Base-by-base conservation (phyloP, 106 monocot species). In the Acorus calamus region DNA sequence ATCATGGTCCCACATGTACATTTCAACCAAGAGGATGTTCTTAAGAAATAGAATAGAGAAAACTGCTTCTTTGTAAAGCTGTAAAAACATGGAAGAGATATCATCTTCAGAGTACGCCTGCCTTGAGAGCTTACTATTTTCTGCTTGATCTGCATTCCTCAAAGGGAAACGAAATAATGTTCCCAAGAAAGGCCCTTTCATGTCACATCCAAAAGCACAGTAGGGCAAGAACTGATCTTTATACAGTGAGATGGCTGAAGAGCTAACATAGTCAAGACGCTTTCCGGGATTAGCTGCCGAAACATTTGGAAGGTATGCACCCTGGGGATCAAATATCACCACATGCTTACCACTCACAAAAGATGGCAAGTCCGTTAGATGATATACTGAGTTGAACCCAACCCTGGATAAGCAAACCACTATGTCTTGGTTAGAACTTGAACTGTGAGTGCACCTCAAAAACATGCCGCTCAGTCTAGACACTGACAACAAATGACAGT, bases 101-200 rank as follows among this genome's bases (percentile, higher is more conserved):
- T 87, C 90, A 76, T 83, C 85, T 77, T 87, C 85, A 5, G 76
- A 65, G 71, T 91, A 96, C 53, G 72, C 58, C 72, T 96, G 91
- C 74, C 78, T 78, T 61, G 96, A 96, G 4, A 96, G 80, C 66
- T 85, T 84, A 60, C 96, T 96, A 42, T 69, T 49, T 72, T 69
- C 80, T 50, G 87, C 96, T 66, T 91, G 87, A 70, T 85, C 68
- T 50, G 72, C 63, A 80, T 59, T 85, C 74, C 96, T 90, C 72
- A 96, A 70, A 80, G 96, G 96, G 50, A 96, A 96, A 55, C 96
- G 90, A 75, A 96, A 96, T 79, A 96, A 72, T 76, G 96, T 96
- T 71, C 91, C 96, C 63, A 56, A 47, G 65, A 91, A 96, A 61
- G 84, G 73, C 52, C 57, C 72, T 60, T 74, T 74, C 96, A 96